Conservation (phyloP, 2,329 filamentous ascomycete genomes). For the Hyphodiscus sp. region DNA sequence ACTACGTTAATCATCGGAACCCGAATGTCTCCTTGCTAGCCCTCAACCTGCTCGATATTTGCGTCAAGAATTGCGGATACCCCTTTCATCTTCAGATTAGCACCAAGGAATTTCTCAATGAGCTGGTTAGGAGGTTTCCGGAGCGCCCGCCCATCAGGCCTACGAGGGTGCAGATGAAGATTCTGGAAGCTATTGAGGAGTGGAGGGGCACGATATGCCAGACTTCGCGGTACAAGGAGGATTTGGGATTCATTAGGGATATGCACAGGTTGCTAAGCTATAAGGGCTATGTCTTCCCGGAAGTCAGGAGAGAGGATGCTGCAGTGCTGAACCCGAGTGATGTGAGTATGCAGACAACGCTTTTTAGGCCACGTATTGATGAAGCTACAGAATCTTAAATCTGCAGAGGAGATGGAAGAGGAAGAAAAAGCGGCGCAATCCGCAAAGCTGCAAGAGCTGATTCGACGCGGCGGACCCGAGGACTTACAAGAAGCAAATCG, state of each 20-base stretch:
- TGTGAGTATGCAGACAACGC: constrained; percentile 49
- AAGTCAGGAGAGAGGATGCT: constrained; percentile 86
- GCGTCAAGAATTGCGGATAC: constrained; percentile 99
- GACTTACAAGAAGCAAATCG: constrained; percentile 96
- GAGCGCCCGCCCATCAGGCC: constrained; percentile 84
- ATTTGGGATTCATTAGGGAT: constrained; percentile 90
- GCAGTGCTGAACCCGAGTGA: constrained; percentile 95
- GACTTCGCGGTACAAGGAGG: constrained; percentile 95
- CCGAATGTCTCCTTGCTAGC: constrained; percentile 90
- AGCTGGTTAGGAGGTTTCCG: constrained; percentile 91
- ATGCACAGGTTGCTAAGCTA: constrained; percentile 96
- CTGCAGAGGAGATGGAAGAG: constrained; percentile 96
- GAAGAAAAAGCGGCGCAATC: constrained; percentile 93
- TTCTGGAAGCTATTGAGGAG: constrained; percentile 95
- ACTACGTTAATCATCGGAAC: constrained; percentile 94
- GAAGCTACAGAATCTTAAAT: constrained; percentile 73
- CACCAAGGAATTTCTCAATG: constrained; percentile 98
- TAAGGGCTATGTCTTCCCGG: constrained; percentile 95
- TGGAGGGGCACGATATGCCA: constrained; percentile 98
- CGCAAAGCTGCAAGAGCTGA: constrained; percentile 96
- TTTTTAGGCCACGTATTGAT: constrained; percentile 24
- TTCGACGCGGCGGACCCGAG: constrained; percentile 82
- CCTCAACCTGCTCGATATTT: constrained; percentile 90
- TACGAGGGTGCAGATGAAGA: constrained; percentile 82
- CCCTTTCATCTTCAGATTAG: constrained; percentile 97